phyloP scores from a whole-genome alignment of 345 rosid species.

The Hibiscus tridactylites region DNA sequence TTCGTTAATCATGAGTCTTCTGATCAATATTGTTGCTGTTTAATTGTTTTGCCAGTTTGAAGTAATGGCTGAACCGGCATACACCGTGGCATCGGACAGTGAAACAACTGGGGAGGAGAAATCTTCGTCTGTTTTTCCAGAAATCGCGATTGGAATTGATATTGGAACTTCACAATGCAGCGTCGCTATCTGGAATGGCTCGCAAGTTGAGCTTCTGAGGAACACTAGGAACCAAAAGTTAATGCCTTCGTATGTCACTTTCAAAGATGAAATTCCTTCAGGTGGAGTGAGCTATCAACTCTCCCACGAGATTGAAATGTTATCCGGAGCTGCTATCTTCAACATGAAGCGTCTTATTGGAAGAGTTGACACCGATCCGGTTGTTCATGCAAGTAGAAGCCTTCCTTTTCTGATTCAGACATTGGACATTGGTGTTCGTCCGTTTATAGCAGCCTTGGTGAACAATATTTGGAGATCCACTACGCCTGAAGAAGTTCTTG shows the following conservation, averaged over 20 bases:
- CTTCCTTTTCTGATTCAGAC: slow-evolving; percentile 88
- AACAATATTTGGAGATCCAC: slow-evolving; percentile 83
- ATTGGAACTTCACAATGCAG: slow-evolving; percentile 88
- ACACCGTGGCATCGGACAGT: slow-evolving; percentile 80
- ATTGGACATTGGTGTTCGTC: slow-evolving; percentile 75
- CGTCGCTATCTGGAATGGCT: slow-evolving; percentile 76
- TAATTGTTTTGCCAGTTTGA: slow-evolving; percentile 10
- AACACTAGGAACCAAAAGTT: slow-evolving; percentile 69
- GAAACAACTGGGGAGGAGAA: slow-evolving; percentile 77
- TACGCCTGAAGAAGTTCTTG: slow-evolving; percentile 86
- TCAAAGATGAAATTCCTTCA: slow-evolving; percentile 65
- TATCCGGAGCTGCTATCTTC: slow-evolving; percentile 76
- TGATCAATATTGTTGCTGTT: slow-evolving; percentile 3
- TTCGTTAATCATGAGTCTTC: neutral
- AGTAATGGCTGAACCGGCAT: slow-evolving; percentile 71
- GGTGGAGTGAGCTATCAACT: slow-evolving; percentile 74
- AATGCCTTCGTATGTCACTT: slow-evolving; percentile 67
- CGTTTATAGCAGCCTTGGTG: slow-evolving; percentile 71
- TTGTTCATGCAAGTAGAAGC: slow-evolving; percentile 60
- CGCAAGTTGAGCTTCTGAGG: slow-evolving; percentile 68
- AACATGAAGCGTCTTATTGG: slow-evolving; percentile 91
- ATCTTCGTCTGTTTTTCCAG: slow-evolving; percentile 51
- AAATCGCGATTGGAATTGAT: slow-evolving; percentile 78
- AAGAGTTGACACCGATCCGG: slow-evolving; percentile 74
- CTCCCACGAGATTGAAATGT: slow-evolving; percentile 65